phyloP scores from a whole-genome alignment of 495 filamentous ascomycete genomes.

The Penicillium roqueforti region DNA sequence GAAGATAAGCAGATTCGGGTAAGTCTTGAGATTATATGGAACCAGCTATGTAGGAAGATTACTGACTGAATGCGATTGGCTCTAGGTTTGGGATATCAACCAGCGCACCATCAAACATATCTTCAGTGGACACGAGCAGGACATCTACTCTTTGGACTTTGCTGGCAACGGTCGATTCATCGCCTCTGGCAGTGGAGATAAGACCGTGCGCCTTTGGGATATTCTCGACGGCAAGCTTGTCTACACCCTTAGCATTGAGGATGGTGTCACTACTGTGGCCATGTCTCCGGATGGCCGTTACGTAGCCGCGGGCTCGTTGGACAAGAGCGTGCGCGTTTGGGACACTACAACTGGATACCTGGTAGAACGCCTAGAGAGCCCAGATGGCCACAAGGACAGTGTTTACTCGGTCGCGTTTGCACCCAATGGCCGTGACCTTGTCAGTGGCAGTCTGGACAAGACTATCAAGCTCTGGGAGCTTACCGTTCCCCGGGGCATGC shows the following conservation, averaged over 20 bases:
- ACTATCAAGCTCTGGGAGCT: slow-evolving; percentile 97
- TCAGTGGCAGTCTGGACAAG: slow-evolving; percentile 87
- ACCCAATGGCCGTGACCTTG: slow-evolving; percentile 79
- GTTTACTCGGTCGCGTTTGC: slow-evolving; percentile 93
- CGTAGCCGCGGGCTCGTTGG: slow-evolving; percentile 81
- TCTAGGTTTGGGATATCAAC: slow-evolving; percentile 83
- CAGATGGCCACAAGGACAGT: slow-evolving; percentile 84
- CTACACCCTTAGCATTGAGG: slow-evolving; percentile 77
- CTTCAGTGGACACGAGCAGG: slow-evolving; percentile 83
- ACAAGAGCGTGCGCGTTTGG: slow-evolving; percentile 90
- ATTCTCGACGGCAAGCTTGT: slow-evolving; percentile 70
- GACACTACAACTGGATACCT: slow-evolving; percentile 76
- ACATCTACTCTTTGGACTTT: slow-evolving; percentile 92
- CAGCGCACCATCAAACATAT: slow-evolving; percentile 71
- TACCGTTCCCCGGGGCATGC: slow-evolving; percentile 58
- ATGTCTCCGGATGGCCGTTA: slow-evolving; percentile 85
- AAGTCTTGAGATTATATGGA: slow-evolving; percentile 31
- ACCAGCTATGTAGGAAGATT: neutral
- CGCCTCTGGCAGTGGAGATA: slow-evolving; percentile 82
- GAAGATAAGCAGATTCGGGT: slow-evolving; percentile 90
- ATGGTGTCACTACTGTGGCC: slow-evolving; percentile 86
- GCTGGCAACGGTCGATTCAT: slow-evolving; percentile 83
- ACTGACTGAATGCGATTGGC: slow-evolving; percentile 8
- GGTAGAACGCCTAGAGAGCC: slow-evolving; percentile 77
- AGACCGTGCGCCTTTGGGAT: slow-evolving; percentile 87